Evolutionary conservation across 768 basidiomycete genomes (phyloP).

Genomic region (Inosperma sp.): DNA sequence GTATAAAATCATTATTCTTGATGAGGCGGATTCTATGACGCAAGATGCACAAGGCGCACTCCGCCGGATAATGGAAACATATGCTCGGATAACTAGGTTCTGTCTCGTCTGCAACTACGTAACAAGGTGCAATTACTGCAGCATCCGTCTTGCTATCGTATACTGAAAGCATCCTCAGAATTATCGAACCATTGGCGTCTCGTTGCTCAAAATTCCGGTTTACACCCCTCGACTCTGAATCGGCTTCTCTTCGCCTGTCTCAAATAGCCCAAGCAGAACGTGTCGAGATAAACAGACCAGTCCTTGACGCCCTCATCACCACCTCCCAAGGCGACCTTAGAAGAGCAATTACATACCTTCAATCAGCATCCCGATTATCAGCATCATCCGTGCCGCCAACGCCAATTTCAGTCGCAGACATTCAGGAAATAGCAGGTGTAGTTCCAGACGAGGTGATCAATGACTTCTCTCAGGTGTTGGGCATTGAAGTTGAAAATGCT

Average conservation of each 20-base stretch:
- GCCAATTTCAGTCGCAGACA: conserved; percentile 68
- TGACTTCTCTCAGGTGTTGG: conserved; percentile 64
- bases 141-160: background rate
- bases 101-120: conserved; percentile 99
- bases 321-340: conserved; percentile 91
- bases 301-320: conserved; percentile 68
- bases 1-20: conserved; percentile 97
- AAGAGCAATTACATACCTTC: conserved; percentile 95
- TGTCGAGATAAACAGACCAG: conserved; percentile 51
- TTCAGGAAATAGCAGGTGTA: conserved; percentile 96
- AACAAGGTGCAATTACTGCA: conserved; percentile 60
- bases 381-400: conserved; percentile 67
- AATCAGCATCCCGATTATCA: conserved; percentile 89
- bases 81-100: conserved; percentile 93
- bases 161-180: conserved; percentile 44
- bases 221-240: conserved; percentile 79
- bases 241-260: conserved; percentile 68
- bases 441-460: conserved; percentile 74
- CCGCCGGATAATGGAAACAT: conserved; percentile 99
- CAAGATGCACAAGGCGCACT: conserved; percentile 98
- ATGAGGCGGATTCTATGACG: conserved; percentile 99
- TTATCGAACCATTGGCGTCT: conserved; percentile 98
- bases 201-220: conserved; percentile 99
- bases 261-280: conserved; percentile 78
- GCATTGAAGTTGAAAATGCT: conserved; percentile 55